Conservation (phyloP, 2,329 filamentous ascomycete genomes). For the Botrytis sinoallii region DNA sequence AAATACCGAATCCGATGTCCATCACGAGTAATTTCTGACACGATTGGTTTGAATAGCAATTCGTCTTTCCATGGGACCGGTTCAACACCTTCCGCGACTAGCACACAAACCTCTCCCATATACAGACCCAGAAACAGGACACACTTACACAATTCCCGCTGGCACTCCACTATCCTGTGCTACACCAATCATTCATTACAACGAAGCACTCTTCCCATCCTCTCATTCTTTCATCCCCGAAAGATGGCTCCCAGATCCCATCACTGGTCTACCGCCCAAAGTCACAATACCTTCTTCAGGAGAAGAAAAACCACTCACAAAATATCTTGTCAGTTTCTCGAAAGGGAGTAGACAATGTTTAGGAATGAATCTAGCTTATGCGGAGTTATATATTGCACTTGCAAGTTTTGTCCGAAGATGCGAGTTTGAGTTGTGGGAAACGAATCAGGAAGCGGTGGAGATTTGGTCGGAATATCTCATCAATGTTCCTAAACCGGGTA, state of each 20-base stretch:
- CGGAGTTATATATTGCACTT: constrained; percentile 18
- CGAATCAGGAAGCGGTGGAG: constrained; percentile 10
- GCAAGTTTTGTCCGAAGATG: constrained; percentile 12
- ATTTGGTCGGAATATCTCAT: constrained; percentile 4
- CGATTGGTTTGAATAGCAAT: constrained; percentile 22
- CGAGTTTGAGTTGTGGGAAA: constrained; percentile 12
- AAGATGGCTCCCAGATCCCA: constrained; percentile 40
- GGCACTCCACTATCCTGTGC: constrained; percentile 43
- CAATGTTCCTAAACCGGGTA: not conserved
- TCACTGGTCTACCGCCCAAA: constrained; percentile 2
- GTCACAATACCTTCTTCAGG: not conserved
- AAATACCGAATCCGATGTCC: not conserved
- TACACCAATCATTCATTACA: constrained; percentile 41
- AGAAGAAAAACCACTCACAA: constrained; percentile 17
- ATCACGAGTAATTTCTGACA: not conserved
- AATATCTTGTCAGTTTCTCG: constrained; percentile 44
- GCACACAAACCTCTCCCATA: constrained; percentile 26
- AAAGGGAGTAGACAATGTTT: constrained; percentile 45
- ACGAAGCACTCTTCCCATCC: constrained; percentile 41
- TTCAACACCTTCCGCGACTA: constrained; percentile 33
- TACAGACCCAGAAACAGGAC: constrained; percentile 23
- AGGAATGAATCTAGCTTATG: constrained; percentile 35
- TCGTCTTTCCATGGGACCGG: constrained; percentile 37
- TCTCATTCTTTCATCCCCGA: constrained; percentile 43
- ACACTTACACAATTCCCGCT: constrained; percentile 23